Conservation (phyloP, 306 rosid species). For the Cucumis melo region DNA sequence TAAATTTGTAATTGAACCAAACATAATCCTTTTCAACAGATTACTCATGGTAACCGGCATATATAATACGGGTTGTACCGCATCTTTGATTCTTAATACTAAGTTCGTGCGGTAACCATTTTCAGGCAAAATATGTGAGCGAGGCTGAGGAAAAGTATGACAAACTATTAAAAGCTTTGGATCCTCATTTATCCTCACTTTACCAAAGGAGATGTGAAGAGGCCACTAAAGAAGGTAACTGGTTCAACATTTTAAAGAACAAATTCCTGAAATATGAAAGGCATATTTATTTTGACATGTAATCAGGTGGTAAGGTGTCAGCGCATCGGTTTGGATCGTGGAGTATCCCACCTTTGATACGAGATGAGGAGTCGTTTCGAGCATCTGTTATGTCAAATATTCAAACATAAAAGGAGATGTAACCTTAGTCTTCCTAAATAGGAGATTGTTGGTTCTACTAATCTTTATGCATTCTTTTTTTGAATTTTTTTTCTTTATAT, state of each 20-base stretch:
- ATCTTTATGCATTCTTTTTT: too few relatives aligned
- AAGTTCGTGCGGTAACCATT: background rate
- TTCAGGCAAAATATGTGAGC: slow-evolving; percentile 61
- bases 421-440: background rate
- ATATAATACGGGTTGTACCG: background rate
- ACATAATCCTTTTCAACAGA: background rate
- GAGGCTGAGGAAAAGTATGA: slow-evolving; percentile 76
- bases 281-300: background rate
- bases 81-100: background rate
- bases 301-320: slow-evolving; percentile 59
- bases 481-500: too few relatives aligned
- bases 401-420: background rate
- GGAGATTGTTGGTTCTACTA: background rate
- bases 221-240: slow-evolving; percentile 80
- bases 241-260: background rate
- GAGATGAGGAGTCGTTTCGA: slow-evolving; percentile 59
- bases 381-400: slow-evolving; percentile 14
- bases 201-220: slow-evolving; percentile 80
- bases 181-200: slow-evolving; percentile 46
- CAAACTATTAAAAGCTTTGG: slow-evolving; percentile 37
- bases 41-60: background rate
- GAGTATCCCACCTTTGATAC: slow-evolving; percentile 64
- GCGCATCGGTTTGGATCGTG: slow-evolving; percentile 68
- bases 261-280: background rate
- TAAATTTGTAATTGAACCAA: background rate